Evolutionary conservation across 306 rosid species (phyloP).

Genomic region (Cucumis cinereus): DNA sequence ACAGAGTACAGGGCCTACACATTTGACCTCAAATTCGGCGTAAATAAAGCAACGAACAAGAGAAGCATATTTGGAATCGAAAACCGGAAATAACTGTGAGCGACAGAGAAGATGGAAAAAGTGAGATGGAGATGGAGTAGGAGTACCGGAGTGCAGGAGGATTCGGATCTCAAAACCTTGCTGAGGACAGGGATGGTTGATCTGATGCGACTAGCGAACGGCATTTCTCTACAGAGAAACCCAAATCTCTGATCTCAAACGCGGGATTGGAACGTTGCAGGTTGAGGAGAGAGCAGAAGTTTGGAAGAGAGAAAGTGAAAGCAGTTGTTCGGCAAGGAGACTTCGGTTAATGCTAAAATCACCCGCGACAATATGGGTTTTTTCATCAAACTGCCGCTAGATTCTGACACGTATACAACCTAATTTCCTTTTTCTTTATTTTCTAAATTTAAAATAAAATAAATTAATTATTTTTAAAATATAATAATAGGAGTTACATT

Average conservation of each 20-base stretch:
- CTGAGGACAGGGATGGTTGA: conserved; percentile 9
- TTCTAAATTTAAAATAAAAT: too few relatives aligned
- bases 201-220: conserved; percentile 6
- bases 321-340: neutral
- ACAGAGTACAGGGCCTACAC: neutral
- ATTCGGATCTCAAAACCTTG: neutral
- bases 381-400: too few relatives aligned
- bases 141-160: neutral
- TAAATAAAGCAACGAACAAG: neutral
- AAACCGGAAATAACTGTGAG: neutral
- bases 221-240: conserved; percentile 4
- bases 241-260: neutral
- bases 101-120: neutral
- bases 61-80: neutral
- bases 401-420: too few relatives aligned
- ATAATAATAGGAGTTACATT: too few relatives aligned
- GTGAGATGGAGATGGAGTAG: neutral
- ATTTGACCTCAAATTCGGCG: neutral
- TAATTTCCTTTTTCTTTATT: too few relatives aligned
- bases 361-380: too few relatives aligned
- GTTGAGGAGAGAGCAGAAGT: neutral
- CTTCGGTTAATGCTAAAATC: too few relatives aligned
- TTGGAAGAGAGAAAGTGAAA: neutral
- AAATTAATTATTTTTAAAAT: too few relatives aligned
- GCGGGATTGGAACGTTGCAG: too few relatives aligned